Base-by-base conservation (phyloP, 805 yeast genomes). In the Ogataea methanolica region DNA sequence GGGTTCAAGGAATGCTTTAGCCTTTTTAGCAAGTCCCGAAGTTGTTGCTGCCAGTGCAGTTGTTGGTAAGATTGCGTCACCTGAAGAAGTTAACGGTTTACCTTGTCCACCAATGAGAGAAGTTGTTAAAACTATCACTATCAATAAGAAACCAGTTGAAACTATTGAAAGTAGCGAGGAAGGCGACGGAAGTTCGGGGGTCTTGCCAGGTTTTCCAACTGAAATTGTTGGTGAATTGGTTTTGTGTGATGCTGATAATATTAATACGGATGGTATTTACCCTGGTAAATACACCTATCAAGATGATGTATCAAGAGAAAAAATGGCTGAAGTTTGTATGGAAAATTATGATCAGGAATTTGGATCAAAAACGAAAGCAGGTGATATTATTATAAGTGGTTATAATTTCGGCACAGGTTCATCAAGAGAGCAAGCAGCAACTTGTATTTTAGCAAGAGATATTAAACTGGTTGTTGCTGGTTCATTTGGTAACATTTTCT, bases 271-370 rank as follows among this genome's bases (percentile, higher is more conserved):
- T 67, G 99, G 98, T 62, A 94, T 94, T 49, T 94, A 94, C 65
- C 99, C 99, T 21, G 99, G 99, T 56, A 94, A 94, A 67, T 94
- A 94, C 75, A 94, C 99, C 9, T 94, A 94, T 71, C 98, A 94
- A 72, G 99, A 94, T 67, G 98, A 94, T 64, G 94, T 94, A 41
- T 79, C 97, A 38, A 78, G 86, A 61, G 96, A 88, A 58, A 88
- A 85, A 66, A 94, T 94, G 99, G 99, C 99, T 34, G 87, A 92
- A 69, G 99, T 94, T 41, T 94, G 99, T 73, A 94, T 94, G 99
- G 99, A 94, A 71, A 94, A 94, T 73, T 94, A 94, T 69, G 99
- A 94, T 68, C 65, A 88, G 14, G 96, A 91, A 55, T 94, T 94
- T 68, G 83, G 86, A 48, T 53, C 69, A 31, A 91, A 89, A 74